phyloP scores from a whole-genome alignment of 2,329 filamentous ascomycete species.

The Fusarium stilboides region DNA sequence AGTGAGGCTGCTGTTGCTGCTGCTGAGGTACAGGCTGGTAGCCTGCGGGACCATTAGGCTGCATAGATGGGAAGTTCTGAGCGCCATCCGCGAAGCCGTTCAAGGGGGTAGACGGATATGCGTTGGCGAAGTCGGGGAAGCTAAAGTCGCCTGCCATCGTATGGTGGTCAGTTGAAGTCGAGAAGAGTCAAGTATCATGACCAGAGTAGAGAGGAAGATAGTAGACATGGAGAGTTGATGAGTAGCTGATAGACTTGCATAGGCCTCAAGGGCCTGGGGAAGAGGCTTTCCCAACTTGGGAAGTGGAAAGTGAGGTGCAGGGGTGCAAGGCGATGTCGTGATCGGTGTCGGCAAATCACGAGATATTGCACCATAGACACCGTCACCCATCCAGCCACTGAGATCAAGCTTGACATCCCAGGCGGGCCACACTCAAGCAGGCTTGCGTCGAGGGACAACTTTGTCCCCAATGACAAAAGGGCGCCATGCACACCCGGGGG shows the following conservation, averaged over 20 bases:
- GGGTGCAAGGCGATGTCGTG: constrained; percentile 48
- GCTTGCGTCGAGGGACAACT: constrained; percentile 44
- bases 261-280: constrained; percentile 38
- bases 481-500: constrained; percentile 32
- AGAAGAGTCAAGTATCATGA: constrained; percentile 44
- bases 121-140: constrained; percentile 68
- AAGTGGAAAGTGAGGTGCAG: constrained; percentile 45
- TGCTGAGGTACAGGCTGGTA: constrained; percentile 60
- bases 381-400: constrained; percentile 59
- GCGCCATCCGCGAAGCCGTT: constrained; percentile 56
- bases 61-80: constrained; percentile 66
- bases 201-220: constrained; percentile 32
- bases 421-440: constrained; percentile 44
- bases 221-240: constrained; percentile 40
- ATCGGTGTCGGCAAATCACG: constrained; percentile 64
- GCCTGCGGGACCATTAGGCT: constrained; percentile 65
- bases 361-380: constrained; percentile 73
- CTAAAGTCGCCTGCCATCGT: constrained; percentile 71
- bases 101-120: constrained; percentile 66
- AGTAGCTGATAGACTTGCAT: constrained; percentile 42
- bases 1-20: constrained; percentile 51
- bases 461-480: constrained; percentile 40
- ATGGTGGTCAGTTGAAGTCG: constrained; percentile 49
- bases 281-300: constrained; percentile 49
- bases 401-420: constrained; percentile 40